A percentile compares a stretch with the other conserved stretches of the same genome.
These are phyloP conservation scores for Pseudoperonospora humuli DNA, from an alignment of 352 stramenopile genomes.

Conservation along the genomic window DNA sequence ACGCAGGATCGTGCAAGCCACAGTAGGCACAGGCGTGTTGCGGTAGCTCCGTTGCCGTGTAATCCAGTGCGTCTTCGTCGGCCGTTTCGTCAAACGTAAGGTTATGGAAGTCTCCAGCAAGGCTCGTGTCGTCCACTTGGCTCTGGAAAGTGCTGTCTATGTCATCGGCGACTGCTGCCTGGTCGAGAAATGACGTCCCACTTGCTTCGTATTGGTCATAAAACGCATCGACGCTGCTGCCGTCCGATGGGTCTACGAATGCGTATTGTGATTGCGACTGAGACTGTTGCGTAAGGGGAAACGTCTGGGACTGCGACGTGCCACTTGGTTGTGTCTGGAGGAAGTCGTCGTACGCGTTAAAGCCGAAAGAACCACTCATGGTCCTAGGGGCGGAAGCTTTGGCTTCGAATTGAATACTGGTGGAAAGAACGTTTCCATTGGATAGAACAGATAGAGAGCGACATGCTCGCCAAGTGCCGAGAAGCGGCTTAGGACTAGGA, in stretches of 20 bases:
- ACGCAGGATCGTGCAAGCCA: conserved; percentile 93
- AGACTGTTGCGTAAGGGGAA: conserved; percentile 37
- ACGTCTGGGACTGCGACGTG: conserved; percentile 35
- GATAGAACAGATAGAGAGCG: not conserved
- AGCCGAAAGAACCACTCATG: conserved; percentile 42
- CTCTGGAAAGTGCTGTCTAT: conserved; percentile 27
- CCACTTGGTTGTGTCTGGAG: conserved; percentile 47
- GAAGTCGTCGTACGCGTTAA: conserved; percentile 45
- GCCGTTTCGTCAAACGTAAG: conserved; percentile 64
- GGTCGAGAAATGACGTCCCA: conserved; percentile 21
- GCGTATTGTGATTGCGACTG: conserved; percentile 47
- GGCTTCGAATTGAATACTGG: too few relatives aligned
- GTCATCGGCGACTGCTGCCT: conserved; percentile 14
- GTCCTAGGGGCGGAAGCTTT: too few relatives aligned
- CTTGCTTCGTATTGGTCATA: conserved; percentile 54
- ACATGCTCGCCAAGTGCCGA: too few relatives aligned
- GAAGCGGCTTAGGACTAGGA: too few relatives aligned
- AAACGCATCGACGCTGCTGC: conserved; percentile 30
- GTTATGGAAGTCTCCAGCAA: conserved; percentile 45
- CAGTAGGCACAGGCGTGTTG: conserved; percentile 95
- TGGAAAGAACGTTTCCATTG: conserved; percentile 5
- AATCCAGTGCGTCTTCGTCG: conserved; percentile 67
- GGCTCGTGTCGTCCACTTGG: conserved; percentile 30
- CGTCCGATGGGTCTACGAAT: conserved; percentile 58
- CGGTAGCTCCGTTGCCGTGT: conserved; percentile 71